Evolutionary conservation across 768 basidiomycete genomes (phyloP).

Genomic region (Mycena amicta): DNA sequence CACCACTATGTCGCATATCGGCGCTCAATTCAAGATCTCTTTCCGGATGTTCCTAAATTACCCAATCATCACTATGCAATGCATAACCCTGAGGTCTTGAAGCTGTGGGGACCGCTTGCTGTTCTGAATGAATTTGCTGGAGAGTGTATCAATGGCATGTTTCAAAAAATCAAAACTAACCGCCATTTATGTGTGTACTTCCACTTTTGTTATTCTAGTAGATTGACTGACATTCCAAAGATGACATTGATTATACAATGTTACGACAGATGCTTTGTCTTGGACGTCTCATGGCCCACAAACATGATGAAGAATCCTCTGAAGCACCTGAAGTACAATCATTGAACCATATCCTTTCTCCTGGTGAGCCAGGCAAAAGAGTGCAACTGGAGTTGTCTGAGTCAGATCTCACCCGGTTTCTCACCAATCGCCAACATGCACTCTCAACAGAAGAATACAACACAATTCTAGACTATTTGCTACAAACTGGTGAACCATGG

Average conservation of each 20-base stretch:
- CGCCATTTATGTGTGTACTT: background rate
- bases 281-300: background rate
- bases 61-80: conserved; percentile 6
- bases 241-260: conserved; percentile 3
- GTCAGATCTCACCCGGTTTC: background rate
- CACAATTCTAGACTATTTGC: background rate
- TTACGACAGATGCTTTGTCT: background rate
- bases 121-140: background rate
- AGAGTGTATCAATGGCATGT: background rate
- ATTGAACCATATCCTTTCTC: background rate
- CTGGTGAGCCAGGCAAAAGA: background rate
- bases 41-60: background rate
- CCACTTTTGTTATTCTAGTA: background rate
- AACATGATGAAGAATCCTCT: background rate
- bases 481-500: background rate
- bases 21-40: background rate
- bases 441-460: too few relatives aligned
- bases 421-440: too few relatives aligned
- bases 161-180: conserved; percentile 10
- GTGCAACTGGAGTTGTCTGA: background rate
- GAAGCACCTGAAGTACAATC: background rate
- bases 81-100: background rate
- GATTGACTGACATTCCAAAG: background rate
- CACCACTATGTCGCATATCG: background rate
- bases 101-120: conserved; percentile 3